Conservation (phyloP, 2,329 filamentous ascomycete species). For the Penicillium sp. region DNA sequence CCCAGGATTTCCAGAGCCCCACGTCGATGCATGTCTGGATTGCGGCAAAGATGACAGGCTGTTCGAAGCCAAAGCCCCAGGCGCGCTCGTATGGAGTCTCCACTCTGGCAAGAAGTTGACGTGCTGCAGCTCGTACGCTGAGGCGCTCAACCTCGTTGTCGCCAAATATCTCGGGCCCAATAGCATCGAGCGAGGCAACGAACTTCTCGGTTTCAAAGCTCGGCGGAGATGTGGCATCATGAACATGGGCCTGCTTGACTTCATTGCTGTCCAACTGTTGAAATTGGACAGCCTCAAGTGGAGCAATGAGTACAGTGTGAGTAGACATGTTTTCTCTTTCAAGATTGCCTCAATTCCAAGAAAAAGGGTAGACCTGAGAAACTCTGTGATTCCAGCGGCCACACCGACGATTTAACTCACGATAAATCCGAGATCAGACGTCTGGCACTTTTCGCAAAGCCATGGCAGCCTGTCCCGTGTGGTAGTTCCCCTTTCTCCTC, state of each 20-base stretch:
- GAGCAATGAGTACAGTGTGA: background rate
- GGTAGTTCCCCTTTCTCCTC: too few species aligned
- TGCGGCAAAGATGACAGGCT: constrained; percentile 30
- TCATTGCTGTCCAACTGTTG: background rate
- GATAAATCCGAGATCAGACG: too few species aligned
- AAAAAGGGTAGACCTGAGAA: background rate
- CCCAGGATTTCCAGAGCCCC: constrained; percentile 33
- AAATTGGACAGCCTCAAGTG: background rate
- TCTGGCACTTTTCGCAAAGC: too few species aligned
- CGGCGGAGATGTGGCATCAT: background rate
- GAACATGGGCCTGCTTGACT: background rate
- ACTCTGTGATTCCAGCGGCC: too few species aligned
- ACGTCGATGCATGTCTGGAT: constrained; percentile 32
- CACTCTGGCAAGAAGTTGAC: constrained; percentile 29
- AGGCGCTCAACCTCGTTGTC: constrained; percentile 27
- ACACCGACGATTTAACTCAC: too few species aligned
- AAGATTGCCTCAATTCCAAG: background rate
- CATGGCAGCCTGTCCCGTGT: too few species aligned
- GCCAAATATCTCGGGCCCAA: constrained; percentile 16
- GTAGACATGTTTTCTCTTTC: constrained; percentile 13
- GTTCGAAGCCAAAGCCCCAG: constrained; percentile 32
- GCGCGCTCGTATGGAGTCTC: constrained; percentile 35
- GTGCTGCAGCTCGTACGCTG: constrained; percentile 28
- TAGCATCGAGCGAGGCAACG: constrained; percentile 19
- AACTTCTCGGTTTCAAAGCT: constrained; percentile 12